Base-by-base conservation (phyloP, 2,329 filamentous ascomycete genomes). In the Colletotrichum graminicola region DNA sequence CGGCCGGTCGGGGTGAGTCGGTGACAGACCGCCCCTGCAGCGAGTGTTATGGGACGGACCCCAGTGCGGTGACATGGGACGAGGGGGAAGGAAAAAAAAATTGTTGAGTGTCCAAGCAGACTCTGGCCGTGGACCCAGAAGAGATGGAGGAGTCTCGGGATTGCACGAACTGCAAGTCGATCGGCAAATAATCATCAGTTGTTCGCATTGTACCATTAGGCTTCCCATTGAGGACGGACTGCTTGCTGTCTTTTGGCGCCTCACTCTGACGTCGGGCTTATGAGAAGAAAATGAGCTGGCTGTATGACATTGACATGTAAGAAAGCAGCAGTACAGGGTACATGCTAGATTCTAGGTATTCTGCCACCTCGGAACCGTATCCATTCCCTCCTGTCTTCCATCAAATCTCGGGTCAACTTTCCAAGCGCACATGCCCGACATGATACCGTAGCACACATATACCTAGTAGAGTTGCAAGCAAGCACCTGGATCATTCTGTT, bases 21-120 rank as follows among this genome's bases (percentile, higher is more conserved):
- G 60, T 62, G 60, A 62, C 60, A 62, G 60, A 52, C 60, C 60
- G 60, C 45, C 57, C 57, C 47, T 36, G n/a, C n/a, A 18, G n/a
- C n/a, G 14, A 41, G 5, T 3, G 18, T n/a, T 41, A 34, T 61
- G 56, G 56, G 59, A 51, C 34, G 59, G 59, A 36, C 12, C 34
- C 57, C 32, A 29, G 45, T 62, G 57, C 59, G 59, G 45, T 26
- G 36, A 63, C 26, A 63, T 63, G 61, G 51, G 61, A 63, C 14
- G 49, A 55, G n/a, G 23, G 34, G 10, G 14, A 45, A 45, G 43
- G 4, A 11, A n/a, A n/a, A 2, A 43, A 62, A 54, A 63, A 43
- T 32, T 63, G 61, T 63, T 63, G 61, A 55, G 49, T 21, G 23
- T 34, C 49, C 23, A 34, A 54, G 49, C 49, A 43, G 47, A 56